Conservation (phyloP, 306 rosid species). For the Urtica urens region DNA sequence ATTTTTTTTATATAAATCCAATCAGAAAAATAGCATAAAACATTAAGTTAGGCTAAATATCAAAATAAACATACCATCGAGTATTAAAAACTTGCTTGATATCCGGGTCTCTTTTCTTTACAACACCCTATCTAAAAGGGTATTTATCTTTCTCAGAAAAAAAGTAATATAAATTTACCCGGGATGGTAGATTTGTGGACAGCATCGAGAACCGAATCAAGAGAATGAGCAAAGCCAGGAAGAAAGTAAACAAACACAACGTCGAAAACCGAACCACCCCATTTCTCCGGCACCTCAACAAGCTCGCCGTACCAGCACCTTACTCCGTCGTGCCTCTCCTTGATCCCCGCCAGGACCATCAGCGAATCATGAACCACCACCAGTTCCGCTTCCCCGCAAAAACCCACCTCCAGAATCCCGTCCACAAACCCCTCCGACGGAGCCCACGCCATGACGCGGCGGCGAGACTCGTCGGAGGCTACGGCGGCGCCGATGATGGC, state of each 20-base stretch:
- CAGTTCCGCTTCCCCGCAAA: conserved; percentile 28
- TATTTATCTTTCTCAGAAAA: background rate
- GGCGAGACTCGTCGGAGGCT: conserved; percentile 32
- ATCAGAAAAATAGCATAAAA: too few relatives aligned
- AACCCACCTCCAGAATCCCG: conserved; percentile 31
- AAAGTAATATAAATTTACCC: conserved; percentile 23
- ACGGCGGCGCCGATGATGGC: conserved; percentile 9
- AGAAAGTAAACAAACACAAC: conserved; percentile 73
- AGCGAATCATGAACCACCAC: conserved; percentile 70
- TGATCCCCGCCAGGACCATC: conserved; percentile 44
- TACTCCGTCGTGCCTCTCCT: conserved; percentile 65
- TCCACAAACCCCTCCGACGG: conserved; percentile 74
- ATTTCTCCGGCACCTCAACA: conserved; percentile 52
- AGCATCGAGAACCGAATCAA: conserved; percentile 40
- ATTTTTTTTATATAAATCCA: too few relatives aligned
- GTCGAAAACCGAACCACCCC: conserved; percentile 67
- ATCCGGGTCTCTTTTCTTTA: too few relatives aligned
- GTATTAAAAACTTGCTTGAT: too few relatives aligned
- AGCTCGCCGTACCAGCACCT: conserved; percentile 96
- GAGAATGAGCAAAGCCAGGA: conserved; percentile 61
- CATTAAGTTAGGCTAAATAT: too few relatives aligned
- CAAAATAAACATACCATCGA: too few relatives aligned
- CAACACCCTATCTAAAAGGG: too few relatives aligned
- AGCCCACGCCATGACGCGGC: conserved; percentile 56
- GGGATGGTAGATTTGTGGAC: conserved; percentile 42